Conservation (phyloP, 2,329 filamentous ascomycete genomes). For the Dactylellina cionopaga region DNA sequence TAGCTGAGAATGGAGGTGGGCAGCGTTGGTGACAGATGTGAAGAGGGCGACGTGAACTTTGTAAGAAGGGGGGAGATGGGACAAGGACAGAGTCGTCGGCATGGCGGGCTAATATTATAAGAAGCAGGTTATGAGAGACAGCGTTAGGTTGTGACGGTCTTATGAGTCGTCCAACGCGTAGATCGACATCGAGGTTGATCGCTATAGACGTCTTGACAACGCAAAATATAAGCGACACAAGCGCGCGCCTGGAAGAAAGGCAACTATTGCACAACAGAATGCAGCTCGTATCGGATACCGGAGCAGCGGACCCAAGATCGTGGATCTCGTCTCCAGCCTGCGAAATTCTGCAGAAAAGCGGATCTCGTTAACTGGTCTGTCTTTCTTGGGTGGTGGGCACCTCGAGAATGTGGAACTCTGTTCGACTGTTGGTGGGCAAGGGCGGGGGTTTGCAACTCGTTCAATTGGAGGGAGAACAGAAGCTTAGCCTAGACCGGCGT, state of each 20-base stretch:
- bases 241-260: slow-evolving; percentile 20
- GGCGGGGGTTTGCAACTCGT: slow-evolving; percentile 31
- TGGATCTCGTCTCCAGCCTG: slow-evolving; percentile 49
- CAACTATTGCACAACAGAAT: slow-evolving; percentile 9
- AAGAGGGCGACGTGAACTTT: slow-evolving; percentile 80
- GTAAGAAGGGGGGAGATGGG: slow-evolving; percentile 76
- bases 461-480: slow-evolving; percentile 9
- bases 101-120: slow-evolving; percentile 55
- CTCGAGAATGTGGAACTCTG: slow-evolving; percentile 10
- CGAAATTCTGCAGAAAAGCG: slow-evolving; percentile 42
- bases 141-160: too few species aligned
- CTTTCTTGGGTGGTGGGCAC: neutral
- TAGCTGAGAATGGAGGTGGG: slow-evolving; percentile 82
- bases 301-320: slow-evolving; percentile 41
- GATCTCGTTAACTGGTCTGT: slow-evolving; percentile 19
- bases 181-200: neutral
- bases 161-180: too few species aligned
- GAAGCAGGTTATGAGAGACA: neutral
- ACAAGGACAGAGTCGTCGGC: slow-evolving; percentile 75
- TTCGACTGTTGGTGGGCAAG: neutral
- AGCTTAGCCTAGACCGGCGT: slow-evolving; percentile 43
- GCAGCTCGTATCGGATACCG: slow-evolving; percentile 42
- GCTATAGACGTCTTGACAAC: slow-evolving; percentile 11
- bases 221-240: slow-evolving; percentile 21
- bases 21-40: slow-evolving; percentile 77